Percentiles rank a stretch among this genome's conserved stretches.
Evolutionary conservation across 2,329 filamentous ascomycete genomes (phyloP).

Genomic region (Cytospora schulzeri): DNA sequence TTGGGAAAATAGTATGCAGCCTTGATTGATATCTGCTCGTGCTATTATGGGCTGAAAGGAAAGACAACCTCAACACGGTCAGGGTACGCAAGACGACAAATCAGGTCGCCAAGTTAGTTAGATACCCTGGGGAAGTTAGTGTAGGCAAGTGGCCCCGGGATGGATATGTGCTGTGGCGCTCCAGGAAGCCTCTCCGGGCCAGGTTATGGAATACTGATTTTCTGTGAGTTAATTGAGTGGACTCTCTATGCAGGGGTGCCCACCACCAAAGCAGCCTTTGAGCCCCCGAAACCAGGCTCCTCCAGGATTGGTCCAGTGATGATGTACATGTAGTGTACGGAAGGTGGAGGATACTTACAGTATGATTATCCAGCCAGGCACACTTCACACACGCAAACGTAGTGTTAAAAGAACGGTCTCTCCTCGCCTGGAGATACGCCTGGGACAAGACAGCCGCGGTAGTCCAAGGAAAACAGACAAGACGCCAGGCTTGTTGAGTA

Average conservation of each 20-base stretch:
- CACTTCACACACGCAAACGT: conserved; percentile 9
- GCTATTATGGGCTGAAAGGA: conserved; percentile 26
- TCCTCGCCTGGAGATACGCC: background rate
- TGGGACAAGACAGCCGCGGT: background rate
- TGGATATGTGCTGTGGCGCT: conserved; percentile 27
- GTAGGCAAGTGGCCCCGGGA: conserved; percentile 19
- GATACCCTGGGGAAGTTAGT: conserved; percentile 26
- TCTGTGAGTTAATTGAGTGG: conserved; percentile 21
- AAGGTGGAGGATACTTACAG: conserved; percentile 20
- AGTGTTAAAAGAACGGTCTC: background rate
- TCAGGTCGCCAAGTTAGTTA: conserved; percentile 16
- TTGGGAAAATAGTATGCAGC: conserved; percentile 12
- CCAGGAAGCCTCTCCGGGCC: conserved; percentile 19
- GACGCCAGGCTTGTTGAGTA: background rate
- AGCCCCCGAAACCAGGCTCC: conserved; percentile 14
- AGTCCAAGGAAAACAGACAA: background rate
- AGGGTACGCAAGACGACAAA: conserved; percentile 23
- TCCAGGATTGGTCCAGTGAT: conserved; percentile 19
- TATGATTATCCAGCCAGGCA: conserved; percentile 9
- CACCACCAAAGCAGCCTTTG: conserved; percentile 1
- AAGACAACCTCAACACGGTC: conserved; percentile 21
- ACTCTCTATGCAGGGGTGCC: conserved; percentile 21
- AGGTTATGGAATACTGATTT: conserved; percentile 21
- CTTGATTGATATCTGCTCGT: conserved; percentile 19
- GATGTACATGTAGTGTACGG: conserved; percentile 4